Percentiles rank a stretch among this genome's conserved stretches.
Conservation (phyloP, 1,139 yeast species). For the Yamadazyma dushanensis region DNA sequence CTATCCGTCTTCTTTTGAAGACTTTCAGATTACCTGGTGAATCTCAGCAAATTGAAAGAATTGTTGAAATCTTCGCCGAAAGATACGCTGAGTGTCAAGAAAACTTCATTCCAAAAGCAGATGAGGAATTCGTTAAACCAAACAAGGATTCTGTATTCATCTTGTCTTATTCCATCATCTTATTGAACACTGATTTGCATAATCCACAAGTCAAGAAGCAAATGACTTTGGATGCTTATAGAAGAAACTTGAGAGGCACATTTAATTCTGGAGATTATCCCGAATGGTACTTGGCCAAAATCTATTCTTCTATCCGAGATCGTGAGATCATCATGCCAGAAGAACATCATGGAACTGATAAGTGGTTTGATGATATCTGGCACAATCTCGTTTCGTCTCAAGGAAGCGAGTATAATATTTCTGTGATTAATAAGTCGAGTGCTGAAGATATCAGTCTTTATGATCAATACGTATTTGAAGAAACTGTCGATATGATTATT, state of each 20-base stretch:
- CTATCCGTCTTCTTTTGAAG: constrained; percentile 76
- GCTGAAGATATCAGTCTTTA: constrained; percentile 42
- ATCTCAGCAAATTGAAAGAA: constrained; percentile 91
- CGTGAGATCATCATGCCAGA: constrained; percentile 97
- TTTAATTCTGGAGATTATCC: constrained; percentile 80
- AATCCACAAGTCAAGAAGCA: constrained; percentile 79
- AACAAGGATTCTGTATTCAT: constrained; percentile 74
- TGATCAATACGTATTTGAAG: constrained; percentile 69
- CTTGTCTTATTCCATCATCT: constrained; percentile 70
- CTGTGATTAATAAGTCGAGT: not conserved
- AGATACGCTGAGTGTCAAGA: constrained; percentile 66
- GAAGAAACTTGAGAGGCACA: constrained; percentile 76
- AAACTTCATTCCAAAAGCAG: constrained; percentile 17
- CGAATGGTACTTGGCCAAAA: constrained; percentile 77
- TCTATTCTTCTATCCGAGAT: constrained; percentile 76
- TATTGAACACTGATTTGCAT: constrained; percentile 78
- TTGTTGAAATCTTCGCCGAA: constrained; percentile 83
- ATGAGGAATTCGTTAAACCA: constrained; percentile 53
- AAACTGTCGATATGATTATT: constrained; percentile 60
- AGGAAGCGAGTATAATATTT: constrained; percentile 9
- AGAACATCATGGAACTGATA: constrained; percentile 85
- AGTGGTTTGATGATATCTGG: constrained; percentile 95
- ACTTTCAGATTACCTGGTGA: constrained; percentile 95
- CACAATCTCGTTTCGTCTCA: constrained; percentile 69
- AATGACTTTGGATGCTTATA: constrained; percentile 85